phyloP scores from a whole-genome alignment of 176 grass and related monocot genomes.

The Microstegium vimineum region DNA sequence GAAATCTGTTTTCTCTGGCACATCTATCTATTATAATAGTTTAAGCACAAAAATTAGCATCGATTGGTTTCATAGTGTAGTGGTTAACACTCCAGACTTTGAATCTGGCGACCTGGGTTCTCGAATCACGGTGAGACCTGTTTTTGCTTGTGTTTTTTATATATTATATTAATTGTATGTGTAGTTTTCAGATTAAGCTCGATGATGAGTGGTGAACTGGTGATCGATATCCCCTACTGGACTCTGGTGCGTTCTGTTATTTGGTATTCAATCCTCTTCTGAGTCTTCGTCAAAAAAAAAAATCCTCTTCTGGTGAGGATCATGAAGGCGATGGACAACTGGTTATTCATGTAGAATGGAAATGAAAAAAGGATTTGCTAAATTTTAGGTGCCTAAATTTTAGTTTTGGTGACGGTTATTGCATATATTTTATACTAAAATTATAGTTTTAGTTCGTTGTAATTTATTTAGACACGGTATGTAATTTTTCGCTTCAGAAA shows the following conservation, averaged over 20 bases:
- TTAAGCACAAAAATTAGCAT: neutral
- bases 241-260: neutral
- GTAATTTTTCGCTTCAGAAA: too few species aligned
- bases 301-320: neutral
- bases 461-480: too few species aligned
- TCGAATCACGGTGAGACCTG: slow-evolving; percentile 70
- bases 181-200: neutral
- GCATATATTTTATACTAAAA: too few species aligned
- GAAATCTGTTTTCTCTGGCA: neutral
- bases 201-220: neutral
- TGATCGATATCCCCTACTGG: neutral
- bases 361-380: too few species aligned
- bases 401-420: too few species aligned
- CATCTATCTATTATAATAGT: too few species aligned
- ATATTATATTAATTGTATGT: neutral
- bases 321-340: neutral
- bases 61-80: slow-evolving; percentile 44
- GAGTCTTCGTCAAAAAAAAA: too few species aligned
- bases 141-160: neutral
- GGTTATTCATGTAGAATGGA: neutral
- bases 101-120: slow-evolving; percentile 87
- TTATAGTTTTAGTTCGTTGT: too few species aligned
- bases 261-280: too few species aligned
- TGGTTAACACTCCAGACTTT: slow-evolving; percentile 96
- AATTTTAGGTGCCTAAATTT: too few species aligned